These are phyloP conservation scores for Candida caryicola DNA, from an alignment of 805 yeast species.

Conservation along the genomic window DNA sequence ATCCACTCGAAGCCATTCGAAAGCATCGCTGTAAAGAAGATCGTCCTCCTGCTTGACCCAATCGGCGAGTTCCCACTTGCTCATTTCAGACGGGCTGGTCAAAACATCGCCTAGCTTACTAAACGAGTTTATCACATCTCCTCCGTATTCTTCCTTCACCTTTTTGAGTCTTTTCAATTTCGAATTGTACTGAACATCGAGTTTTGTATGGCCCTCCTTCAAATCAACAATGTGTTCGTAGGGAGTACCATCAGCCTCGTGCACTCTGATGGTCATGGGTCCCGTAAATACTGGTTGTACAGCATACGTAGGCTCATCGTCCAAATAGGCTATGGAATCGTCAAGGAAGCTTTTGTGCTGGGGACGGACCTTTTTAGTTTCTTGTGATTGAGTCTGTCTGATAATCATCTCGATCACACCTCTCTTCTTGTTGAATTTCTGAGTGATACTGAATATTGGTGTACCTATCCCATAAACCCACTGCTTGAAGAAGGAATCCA, in stretches of 20 bases:
- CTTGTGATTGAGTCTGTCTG: slow-evolving; percentile 79
- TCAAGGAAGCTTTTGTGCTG: slow-evolving; percentile 41
- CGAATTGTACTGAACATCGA: slow-evolving; percentile 94
- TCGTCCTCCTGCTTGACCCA: slow-evolving; percentile 71
- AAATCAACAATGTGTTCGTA: slow-evolving; percentile 95
- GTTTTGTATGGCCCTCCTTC: slow-evolving; percentile 77
- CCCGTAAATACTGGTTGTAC: slow-evolving; percentile 71
- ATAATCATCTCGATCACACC: slow-evolving; percentile 94
- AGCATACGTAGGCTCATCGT: slow-evolving; percentile 38
- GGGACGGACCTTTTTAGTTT: slow-evolving; percentile 40
- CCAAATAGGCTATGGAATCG: slow-evolving; percentile 43
- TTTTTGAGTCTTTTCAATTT: slow-evolving; percentile 82
- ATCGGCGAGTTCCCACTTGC: slow-evolving; percentile 71
- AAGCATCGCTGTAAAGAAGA: slow-evolving; percentile 72
- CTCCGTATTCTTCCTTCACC: slow-evolving; percentile 46
- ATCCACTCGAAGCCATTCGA: slow-evolving; percentile 97
- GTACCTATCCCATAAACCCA: slow-evolving; percentile 91
- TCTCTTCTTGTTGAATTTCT: slow-evolving; percentile 88
- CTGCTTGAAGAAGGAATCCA: slow-evolving; percentile 82
- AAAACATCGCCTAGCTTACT: slow-evolving; percentile 72
- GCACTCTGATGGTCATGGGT: slow-evolving; percentile 94
- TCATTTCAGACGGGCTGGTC: slow-evolving; percentile 55
- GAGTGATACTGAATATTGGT: slow-evolving; percentile 86
- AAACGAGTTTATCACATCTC: slow-evolving; percentile 33
- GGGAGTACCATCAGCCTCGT: slow-evolving; percentile 98